Evolutionary conservation across 2,329 filamentous ascomycete species (phyloP).

Genomic region (Pseudonectria foliicola): DNA sequence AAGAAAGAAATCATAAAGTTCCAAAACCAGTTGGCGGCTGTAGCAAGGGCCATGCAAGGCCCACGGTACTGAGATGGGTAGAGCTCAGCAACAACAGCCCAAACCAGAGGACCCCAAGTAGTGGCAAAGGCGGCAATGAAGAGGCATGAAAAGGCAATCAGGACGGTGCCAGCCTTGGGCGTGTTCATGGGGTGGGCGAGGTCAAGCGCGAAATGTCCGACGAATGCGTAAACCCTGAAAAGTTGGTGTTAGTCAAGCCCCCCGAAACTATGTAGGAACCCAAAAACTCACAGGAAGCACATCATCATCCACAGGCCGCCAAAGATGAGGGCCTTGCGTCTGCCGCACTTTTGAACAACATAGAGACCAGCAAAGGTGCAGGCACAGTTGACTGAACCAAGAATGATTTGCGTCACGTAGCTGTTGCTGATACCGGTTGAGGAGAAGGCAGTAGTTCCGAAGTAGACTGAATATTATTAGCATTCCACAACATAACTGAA

Average conservation of each 20-base stretch:
- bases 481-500: too few species aligned
- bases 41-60: slow-evolving; percentile 48
- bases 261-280: background rate
- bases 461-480: slow-evolving; percentile 65
- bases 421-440: slow-evolving; percentile 58
- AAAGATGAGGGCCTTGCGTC: slow-evolving; percentile 54
- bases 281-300: slow-evolving; percentile 39
- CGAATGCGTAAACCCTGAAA: slow-evolving; percentile 38
- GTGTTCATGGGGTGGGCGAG: slow-evolving; percentile 34
- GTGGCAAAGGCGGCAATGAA: slow-evolving; percentile 62
- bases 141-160: slow-evolving; percentile 63
- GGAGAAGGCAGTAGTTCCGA: slow-evolving; percentile 58
- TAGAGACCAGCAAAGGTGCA: slow-evolving; percentile 60
- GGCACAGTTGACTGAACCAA: slow-evolving; percentile 59
- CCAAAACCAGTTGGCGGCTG: slow-evolving; percentile 56
- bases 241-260: background rate
- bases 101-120: slow-evolving; percentile 64
- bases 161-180: slow-evolving; percentile 45
- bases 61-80: slow-evolving; percentile 53
- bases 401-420: slow-evolving; percentile 61
- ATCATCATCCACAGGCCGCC: slow-evolving; percentile 56
- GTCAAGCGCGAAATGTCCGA: slow-evolving; percentile 40
- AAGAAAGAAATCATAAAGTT: slow-evolving; percentile 53
- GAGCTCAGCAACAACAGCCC: slow-evolving; percentile 58
- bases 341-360: slow-evolving; percentile 58